A percentile compares a stretch with the other conserved stretches of the same genome.
phyloP scores from a whole-genome alignment of 352 stramenopile species.

The Phytophthora ramorum region DNA sequence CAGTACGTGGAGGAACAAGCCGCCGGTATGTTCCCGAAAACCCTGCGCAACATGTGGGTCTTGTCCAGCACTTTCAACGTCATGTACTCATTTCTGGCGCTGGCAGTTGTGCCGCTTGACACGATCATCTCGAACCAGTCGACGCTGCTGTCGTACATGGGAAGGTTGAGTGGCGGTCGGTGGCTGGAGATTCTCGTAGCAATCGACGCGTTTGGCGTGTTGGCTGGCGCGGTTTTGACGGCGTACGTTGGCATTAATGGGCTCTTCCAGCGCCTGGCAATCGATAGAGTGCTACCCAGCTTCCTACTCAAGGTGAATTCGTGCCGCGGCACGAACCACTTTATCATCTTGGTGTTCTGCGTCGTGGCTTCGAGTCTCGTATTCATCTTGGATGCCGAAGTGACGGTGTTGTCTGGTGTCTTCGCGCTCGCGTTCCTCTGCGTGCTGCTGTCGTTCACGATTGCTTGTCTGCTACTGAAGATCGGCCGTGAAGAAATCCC shows the following conservation, averaged over 20 bases:
- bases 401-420: slow-evolving; percentile 80
- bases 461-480: slow-evolving; percentile 90
- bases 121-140: slow-evolving; percentile 71
- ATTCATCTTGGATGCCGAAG: slow-evolving; percentile 79
- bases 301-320: slow-evolving; percentile 69
- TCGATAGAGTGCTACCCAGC: slow-evolving; percentile 73
- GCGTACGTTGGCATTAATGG: slow-evolving; percentile 85
- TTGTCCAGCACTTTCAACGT: slow-evolving; percentile 88
- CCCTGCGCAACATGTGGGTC: slow-evolving; percentile 83
- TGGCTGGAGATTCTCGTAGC: slow-evolving; percentile 56
- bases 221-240: slow-evolving; percentile 86
- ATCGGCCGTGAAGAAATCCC: slow-evolving; percentile 80
- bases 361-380: slow-evolving; percentile 75
- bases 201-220: slow-evolving; percentile 91
- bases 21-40: slow-evolving; percentile 78
- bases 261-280: slow-evolving; percentile 79
- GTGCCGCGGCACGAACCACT: slow-evolving; percentile 82
- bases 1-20: slow-evolving; percentile 92
- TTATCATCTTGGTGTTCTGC: slow-evolving; percentile 85
- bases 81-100: slow-evolving; percentile 58
- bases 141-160: slow-evolving; percentile 69
- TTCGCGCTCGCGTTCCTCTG: slow-evolving; percentile 91
- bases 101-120: slow-evolving; percentile 80
- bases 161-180: slow-evolving; percentile 52
- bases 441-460: slow-evolving; percentile 84